These are phyloP conservation scores for Pythium dissotocum DNA, from an alignment of 352 stramenopile species.

Conservation along the genomic window DNA sequence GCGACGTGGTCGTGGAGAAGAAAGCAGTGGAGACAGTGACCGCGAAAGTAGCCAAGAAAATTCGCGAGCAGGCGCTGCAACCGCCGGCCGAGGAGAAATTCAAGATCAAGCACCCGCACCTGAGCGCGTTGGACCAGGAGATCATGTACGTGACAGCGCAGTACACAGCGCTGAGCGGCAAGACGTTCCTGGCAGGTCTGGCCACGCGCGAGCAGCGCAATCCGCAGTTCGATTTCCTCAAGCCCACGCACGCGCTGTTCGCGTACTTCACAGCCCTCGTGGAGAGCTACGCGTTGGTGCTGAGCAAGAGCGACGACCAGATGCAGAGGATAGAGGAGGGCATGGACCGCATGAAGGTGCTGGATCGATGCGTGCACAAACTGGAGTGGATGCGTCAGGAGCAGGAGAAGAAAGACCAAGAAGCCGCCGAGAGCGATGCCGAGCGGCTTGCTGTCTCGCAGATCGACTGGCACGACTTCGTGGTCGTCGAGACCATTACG, in stretches of 20 bases:
- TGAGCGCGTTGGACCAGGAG: slow-evolving; percentile 94
- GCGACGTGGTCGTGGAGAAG: slow-evolving; percentile 79
- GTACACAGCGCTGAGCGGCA: slow-evolving; percentile 95
- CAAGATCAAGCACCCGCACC: slow-evolving; percentile 86
- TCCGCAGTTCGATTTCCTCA: slow-evolving; percentile 97
- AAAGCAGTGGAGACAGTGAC: slow-evolving; percentile 82
- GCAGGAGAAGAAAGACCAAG: slow-evolving; percentile 68
- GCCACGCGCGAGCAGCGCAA: slow-evolving; percentile 96
- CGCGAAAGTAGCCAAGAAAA: slow-evolving; percentile 89
- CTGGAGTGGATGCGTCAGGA: slow-evolving; percentile 80
- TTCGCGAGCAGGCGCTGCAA: slow-evolving; percentile 86
- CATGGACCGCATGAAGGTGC: slow-evolving; percentile 81
- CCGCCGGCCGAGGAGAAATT: slow-evolving; percentile 72
- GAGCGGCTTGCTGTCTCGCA: slow-evolving; percentile 71
- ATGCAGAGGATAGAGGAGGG: slow-evolving; percentile 69
- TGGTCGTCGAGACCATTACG: slow-evolving; percentile 98
- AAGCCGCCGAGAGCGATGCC: slow-evolving; percentile 73
- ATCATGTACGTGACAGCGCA: slow-evolving; percentile 98
- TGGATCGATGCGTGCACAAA: slow-evolving; percentile 84
- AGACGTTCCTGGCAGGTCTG: slow-evolving; percentile 94
- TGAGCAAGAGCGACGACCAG: slow-evolving; percentile 69
- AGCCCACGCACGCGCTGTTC: slow-evolving; percentile 96
- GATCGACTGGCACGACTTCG: slow-evolving; percentile 99
- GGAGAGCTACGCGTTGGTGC: slow-evolving; percentile 93
- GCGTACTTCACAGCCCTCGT: slow-evolving; percentile 98